Evolutionary conservation across 176 grass and related monocot species (phyloP), one percentile per base, ranked within the genome.

Genomic region (Oryza rufipogon): DNA sequence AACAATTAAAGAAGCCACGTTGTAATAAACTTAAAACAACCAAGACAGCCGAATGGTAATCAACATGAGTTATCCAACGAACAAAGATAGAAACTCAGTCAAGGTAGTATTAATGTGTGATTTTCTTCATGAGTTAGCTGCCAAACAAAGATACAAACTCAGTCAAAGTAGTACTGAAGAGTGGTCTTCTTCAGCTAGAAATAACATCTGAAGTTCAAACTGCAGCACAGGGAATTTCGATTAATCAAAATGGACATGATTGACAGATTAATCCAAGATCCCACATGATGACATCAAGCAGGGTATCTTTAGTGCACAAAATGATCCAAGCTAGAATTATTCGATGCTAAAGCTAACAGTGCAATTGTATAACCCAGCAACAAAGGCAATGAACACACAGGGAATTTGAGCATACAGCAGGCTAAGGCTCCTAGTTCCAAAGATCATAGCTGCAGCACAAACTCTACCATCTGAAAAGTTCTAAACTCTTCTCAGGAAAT

Each of bases 291-390:
- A 58, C 15, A 70, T 54, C 25, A 73, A 75, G 19, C 12, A 71
- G 42, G 66, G 16, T 63, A 75, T 79, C 4, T 67, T 79, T 73
- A 41, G 54, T 49, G 39, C 8, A 54, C 9, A 11, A 80, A 78
- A 83, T 33, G 19, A 74, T 83, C 48, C 39, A 64, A 74, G 47
- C 68, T 73, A 69, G 48, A 77, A 68, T 64, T 63, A 23, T n/a
- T n/a, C 79, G 17, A 36, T 54, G 38, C 66, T 66, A 70, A 58
- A 66, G 42, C 17, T 71, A 68, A 34, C 64, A 65, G 17, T 51
- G 36, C 70, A 71, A 13, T 60, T 70, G 68, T 52, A 87, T 38
- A 90, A 69, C 69, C 2, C 76, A 76, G 41, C 85, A 76, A 32
- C 64, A 83, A 66, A 34, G 51, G 52, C 33, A 75, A 45, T 49